A percentile compares a stretch with the other conserved stretches of the same genome.
Evolutionary conservation across 495 filamentous ascomycete genomes (phyloP).

Genomic region (Penicillium canariense): DNA sequence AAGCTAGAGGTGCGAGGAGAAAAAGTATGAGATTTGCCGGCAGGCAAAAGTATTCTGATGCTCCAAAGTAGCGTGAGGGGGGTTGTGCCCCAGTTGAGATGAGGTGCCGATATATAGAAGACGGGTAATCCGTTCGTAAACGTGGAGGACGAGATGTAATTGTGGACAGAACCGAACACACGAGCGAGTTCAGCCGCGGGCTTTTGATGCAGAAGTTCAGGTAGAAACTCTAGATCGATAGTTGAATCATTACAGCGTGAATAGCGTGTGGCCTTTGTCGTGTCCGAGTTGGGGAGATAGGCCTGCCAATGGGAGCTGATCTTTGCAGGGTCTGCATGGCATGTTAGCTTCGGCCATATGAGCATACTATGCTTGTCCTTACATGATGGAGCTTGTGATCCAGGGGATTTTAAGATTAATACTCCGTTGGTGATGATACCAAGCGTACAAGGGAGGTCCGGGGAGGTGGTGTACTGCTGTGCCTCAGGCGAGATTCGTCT

Average conservation of each 20-base stretch:
- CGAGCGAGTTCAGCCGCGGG: too few species aligned
- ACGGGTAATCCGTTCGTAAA: too few species aligned
- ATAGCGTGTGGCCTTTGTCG: background rate
- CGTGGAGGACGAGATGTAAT: background rate
- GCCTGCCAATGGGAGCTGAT: background rate
- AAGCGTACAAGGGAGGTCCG: background rate
- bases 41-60: too few species aligned
- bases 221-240: background rate
- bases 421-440: background rate
- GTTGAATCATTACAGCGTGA: background rate
- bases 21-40: too few species aligned
- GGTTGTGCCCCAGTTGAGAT: too few species aligned
- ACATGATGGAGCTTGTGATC: background rate
- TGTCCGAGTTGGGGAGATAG: background rate
- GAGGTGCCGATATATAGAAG: slow-evolving; percentile 14
- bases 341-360: background rate
- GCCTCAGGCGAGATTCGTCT: background rate
- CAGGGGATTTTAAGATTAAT: background rate
- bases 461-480: background rate
- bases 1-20: background rate
- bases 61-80: too few species aligned
- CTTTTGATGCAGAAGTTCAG: too few species aligned
- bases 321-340: background rate
- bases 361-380: background rate
- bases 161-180: background rate